Evolutionary conservation across 2,329 filamentous ascomycete genomes (phyloP).

Genomic region (Xylaria sp.): DNA sequence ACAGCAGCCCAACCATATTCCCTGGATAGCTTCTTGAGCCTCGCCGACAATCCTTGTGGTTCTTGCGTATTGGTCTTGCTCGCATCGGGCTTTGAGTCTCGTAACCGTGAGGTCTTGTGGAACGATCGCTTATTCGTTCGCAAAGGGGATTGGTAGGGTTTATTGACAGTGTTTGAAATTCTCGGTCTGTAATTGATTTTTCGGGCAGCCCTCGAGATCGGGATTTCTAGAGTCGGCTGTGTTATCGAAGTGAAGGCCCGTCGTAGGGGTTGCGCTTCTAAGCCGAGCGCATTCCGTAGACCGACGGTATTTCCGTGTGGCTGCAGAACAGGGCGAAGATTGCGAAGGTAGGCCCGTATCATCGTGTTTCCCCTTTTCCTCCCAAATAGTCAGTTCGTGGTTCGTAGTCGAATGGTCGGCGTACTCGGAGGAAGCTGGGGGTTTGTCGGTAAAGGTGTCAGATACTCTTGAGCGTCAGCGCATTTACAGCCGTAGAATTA

Average conservation of each 20-base stretch:
- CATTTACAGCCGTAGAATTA: conserved; percentile 3
- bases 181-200: conserved; percentile 33
- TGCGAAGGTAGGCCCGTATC: conserved; percentile 34
- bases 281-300: conserved; percentile 36
- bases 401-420: background rate
- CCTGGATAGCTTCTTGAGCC: conserved; percentile 82
- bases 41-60: conserved; percentile 67
- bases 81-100: conserved; percentile 41
- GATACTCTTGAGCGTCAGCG: conserved; percentile 2
- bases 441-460: background rate
- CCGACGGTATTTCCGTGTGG: conserved; percentile 27
- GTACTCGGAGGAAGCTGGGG: background rate
- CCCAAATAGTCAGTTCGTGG: background rate
- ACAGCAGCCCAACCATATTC: conserved; percentile 96
- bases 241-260: conserved; percentile 39
- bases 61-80: conserved; percentile 36
- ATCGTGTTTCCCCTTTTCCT: conserved; percentile 30
- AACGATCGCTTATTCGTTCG: conserved; percentile 43
- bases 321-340: conserved; percentile 34
- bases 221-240: conserved; percentile 24
- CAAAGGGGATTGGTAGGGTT: conserved; percentile 30
- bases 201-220: conserved; percentile 26
- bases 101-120: conserved; percentile 43
- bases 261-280: conserved; percentile 35
- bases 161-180: conserved; percentile 28